Base-by-base conservation (phyloP, 129 eudicot species). In the Helichrysum umbraculigerum region DNA sequence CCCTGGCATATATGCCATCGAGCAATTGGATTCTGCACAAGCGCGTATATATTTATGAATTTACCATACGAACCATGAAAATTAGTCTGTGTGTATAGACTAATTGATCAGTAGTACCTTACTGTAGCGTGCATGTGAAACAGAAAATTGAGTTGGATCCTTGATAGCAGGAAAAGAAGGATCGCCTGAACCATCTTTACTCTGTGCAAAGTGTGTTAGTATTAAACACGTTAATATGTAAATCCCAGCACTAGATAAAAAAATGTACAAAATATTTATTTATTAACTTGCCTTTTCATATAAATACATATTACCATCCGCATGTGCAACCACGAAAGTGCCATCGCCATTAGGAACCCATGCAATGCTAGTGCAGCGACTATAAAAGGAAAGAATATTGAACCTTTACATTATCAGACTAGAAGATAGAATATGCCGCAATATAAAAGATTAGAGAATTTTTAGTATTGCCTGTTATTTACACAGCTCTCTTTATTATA, bases 261-360 rank as follows among this genome's bases (percentile, higher is more conserved):
- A 47, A 34, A 35, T n/a, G 71, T 66, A 66, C 30, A 66, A 17
- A 14, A 19, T 66, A 25, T 17, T 17, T 6, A 66, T 33, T 66
- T 34, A 34, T 6, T 17, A 66, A 66, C 71, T 66, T 33, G 71
- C 71, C 71, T 66, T 66, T 66, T 66, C 71, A 33, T 66, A 66
- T 37, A 66, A 30, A 37, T 35, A 66, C 51, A 66, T 66, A 19
- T 66, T 66, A 33, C 71, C 71, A 66, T 66, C 71, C 17, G 71
- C 71, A 66, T 66, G 71, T n/a, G 71, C 71, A 34, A 66, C 71
- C 25, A 66, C 71, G n/a, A 66, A 66, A 10, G 71, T 17, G 50
- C 71, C 71, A 66, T 66, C 71, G 17, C 71, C 50, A 66, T 66
- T 66, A 33, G 71, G 71, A 20, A 66, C 71, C 71, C 71, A 66